Evolutionary conservation across 2,329 filamentous ascomycete species (phyloP), one percentile per base, ranked within the genome.

Genomic region (Paraphaeosphaeria sporulosa): DNA sequence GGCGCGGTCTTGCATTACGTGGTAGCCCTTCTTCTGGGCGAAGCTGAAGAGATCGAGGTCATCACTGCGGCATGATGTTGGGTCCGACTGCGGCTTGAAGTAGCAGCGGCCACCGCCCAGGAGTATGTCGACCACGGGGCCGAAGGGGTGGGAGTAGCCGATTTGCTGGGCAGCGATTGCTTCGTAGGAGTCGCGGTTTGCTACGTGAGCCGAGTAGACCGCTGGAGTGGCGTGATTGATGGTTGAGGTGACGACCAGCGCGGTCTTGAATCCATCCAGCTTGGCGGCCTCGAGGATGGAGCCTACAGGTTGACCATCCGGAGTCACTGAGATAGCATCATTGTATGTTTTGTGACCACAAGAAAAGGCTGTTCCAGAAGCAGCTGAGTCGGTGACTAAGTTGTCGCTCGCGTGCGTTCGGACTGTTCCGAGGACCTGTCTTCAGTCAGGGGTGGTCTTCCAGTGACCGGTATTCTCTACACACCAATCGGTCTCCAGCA

Each of bases 201-300:
- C 64, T 21, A 73, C 70, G 57, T 80, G 77, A 1, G 78, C 68
- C 25, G 73, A 73, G 62, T 76, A 79, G 50, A 73, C 71, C 3
- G 70, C 70, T 19, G 69, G 70, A 1, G 69, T 72, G 9, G 69
- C 73, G 55, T 80, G 74, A 64, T 78, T 80, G 64, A 81, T 80
- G 34, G 72, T 76, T 8, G 72, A 77, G 1, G 79, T 80, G 4
- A 79, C 79, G n/a, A 80, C 77, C n/a, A 81, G 72, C 13, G 77
- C 78, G 15, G 79, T 80, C 66, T 75, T 77, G 63, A 76, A 78
- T 38, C 79, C 79, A 34, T 75, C 69, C 34, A 77, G 63, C 61
- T 79, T 77, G 13, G 78, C 78, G 9, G 78, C 77, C 64, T 81
- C 79, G 42, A 80, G 71, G 21, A 81, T 75, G 19, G 76, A 78